These are phyloP conservation scores for Aureobasidium sp. DNA, from an alignment of 2,329 filamentous ascomycete species.

Conservation along the genomic window DNA sequence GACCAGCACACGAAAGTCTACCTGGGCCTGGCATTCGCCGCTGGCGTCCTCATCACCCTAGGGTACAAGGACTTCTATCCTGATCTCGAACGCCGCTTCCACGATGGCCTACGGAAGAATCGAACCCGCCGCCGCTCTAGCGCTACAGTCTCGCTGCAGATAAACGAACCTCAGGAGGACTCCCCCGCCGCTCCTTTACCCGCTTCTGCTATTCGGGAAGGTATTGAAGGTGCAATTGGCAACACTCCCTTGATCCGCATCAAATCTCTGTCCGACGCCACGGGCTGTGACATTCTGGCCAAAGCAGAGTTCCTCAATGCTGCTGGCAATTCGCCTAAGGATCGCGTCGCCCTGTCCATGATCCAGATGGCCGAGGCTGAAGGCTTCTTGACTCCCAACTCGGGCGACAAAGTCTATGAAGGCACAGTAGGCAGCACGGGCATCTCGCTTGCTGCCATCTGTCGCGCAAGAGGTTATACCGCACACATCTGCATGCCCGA, in stretches of 20 bases:
- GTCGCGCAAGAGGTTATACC: conserved; percentile 78
- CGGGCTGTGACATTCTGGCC: conserved; percentile 80
- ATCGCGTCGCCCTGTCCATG: conserved; percentile 86
- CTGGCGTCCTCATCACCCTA: conserved; percentile 66
- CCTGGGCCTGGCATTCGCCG: conserved; percentile 46
- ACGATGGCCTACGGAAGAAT: conserved; percentile 28
- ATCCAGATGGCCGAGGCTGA: conserved; percentile 71
- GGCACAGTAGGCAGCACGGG: conserved; percentile 95
- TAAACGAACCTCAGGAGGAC: neutral
- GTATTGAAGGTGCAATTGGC: conserved; percentile 86
- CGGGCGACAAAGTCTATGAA: conserved; percentile 93
- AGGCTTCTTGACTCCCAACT: conserved; percentile 66
- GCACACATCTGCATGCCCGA: conserved; percentile 98
- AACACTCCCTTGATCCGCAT: conserved; percentile 86
- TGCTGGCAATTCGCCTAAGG: conserved; percentile 87
- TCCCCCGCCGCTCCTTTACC: neutral
- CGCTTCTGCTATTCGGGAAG: conserved; percentile 50
- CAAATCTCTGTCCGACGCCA: conserved; percentile 74
- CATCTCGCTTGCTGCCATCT: conserved; percentile 85
- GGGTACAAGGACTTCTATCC: conserved; percentile 75
- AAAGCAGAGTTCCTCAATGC: conserved; percentile 97
- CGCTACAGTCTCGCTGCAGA: conserved; percentile 28
- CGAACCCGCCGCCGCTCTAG: conserved; percentile 18
- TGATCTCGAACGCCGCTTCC: conserved; percentile 59
- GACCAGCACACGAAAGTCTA: conserved; percentile 12